Evolutionary conservation across 2,329 filamentous ascomycete genomes (phyloP), one percentile per base, ranked within the genome.

Genomic region (Fusarium aywerte): DNA sequence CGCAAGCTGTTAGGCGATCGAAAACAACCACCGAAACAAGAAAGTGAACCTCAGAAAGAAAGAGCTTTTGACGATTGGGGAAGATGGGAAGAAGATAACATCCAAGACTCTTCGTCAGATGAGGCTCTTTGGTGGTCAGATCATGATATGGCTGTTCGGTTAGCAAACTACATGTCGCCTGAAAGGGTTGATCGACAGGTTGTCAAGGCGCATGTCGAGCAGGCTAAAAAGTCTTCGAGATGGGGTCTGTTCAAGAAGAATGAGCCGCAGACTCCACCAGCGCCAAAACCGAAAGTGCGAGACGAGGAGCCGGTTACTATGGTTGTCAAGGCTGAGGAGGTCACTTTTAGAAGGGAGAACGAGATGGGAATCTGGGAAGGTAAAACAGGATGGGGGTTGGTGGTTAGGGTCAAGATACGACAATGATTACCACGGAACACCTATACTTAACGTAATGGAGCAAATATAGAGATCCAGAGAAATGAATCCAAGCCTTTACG

Each of bases 361-460:
- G 81, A 80, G 15, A 77, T 87, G 69, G 84, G 84, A 0, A 73
- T 87, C 2, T 83, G 81, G 79, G 84, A 87, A 70, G 83, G 81
- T 31, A 75, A 76, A 62, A 80, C 78, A 3, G 85, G 84, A 3
- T 86, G 80, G 78, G 84, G 79, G 0, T 75, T 87, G 29, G 80
- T 85, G 15, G 77, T 85, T 2, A 76, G 73, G 1, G 75, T 86
- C 10, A 69, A 52, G 43, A 55, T 74, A 69, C 48, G 50, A 10
- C 60, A 55, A 18, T 73, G 40, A 69, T 16, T 4, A n/a, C 7
- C 4, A 32, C 5, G 29, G 5, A 3, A 13, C 29, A 15, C 11
- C 5, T 6, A 32, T 32, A 13, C n/a, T n/a, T n/a, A n/a, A n/a
- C n/a, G 12, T 13, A n/a, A 15, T 16, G 32, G 15, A 33, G 13